Evolutionary conservation across 129 eudicot species (phyloP).

Genomic region (Chrysanthemum seticuspe): DNA sequence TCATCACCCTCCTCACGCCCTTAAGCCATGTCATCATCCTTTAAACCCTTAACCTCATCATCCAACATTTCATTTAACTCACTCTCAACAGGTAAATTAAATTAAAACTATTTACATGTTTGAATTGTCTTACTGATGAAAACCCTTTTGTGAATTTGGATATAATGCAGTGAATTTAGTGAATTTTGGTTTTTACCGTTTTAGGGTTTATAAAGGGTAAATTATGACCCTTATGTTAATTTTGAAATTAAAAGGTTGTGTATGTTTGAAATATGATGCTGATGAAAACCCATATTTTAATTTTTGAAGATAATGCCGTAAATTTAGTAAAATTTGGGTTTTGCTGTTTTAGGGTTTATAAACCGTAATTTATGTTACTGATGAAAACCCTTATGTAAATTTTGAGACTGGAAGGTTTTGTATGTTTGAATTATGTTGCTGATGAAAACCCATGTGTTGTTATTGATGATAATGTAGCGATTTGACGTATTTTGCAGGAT

Average conservation of each 20-base stretch:
- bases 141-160: neutral
- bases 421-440: neutral
- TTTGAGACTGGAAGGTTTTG: too few relatives aligned
- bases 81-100: constrained; percentile 54
- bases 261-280: neutral
- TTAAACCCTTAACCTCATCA: constrained; percentile 61
- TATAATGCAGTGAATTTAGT: neutral
- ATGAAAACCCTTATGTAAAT: too few relatives aligned
- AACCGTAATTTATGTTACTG: too few relatives aligned
- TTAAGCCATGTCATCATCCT: constrained; percentile 25
- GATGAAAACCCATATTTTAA: neutral
- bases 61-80: constrained; percentile 49
- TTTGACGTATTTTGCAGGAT: too few relatives aligned
- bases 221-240: too few relatives aligned
- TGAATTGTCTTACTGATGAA: neutral
- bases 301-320: neutral
- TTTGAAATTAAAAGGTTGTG: too few relatives aligned
- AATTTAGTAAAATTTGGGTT: too few relatives aligned
- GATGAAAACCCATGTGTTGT: neutral
- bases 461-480: neutral
- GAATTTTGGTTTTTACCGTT: too few relatives aligned
- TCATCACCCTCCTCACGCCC: constrained; percentile 40
- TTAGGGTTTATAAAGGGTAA: too few relatives aligned
- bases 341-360: too few relatives aligned
- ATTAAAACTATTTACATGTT: neutral